Base-by-base conservation (phyloP, 78 protist species). In the Chrysochromulina parva region DNA sequence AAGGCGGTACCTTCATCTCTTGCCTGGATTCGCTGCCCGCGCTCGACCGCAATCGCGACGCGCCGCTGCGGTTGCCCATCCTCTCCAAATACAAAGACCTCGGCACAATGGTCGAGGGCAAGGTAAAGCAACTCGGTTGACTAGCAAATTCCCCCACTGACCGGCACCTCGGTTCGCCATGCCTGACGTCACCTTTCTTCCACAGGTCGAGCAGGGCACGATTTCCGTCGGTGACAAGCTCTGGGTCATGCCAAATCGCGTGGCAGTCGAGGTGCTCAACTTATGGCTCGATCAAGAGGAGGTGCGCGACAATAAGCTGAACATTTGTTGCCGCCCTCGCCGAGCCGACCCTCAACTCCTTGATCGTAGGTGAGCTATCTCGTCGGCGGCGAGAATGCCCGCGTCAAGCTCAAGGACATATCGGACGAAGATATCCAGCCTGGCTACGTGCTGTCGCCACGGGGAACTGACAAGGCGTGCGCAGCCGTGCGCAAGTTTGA, bases 151-250 rank as follows among this genome's bases (percentile, higher is more conserved):
- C 62, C 20, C 62, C 62, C 5, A 58, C 20, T 58, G 62, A 5
- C 20, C 10, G 62, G 5, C 20, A 10, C 62, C 62, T 5, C 62
- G 10, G 62, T 10, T 58, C 62, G 20, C 62, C 62, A 5, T 58
- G 20, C 62, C 20, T 10, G 20, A 11, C 62, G 5, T 58, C 10
- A 11, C 20, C 62, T 58, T 58, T 58, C 10, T 58, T 58, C 10
- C n/a, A n/a, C n/a, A n/a, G n/a, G 62, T 98, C 48, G 98, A 97
- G 91, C 88, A 97, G 5, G 99, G 99, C 55, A 26, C 71, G 24
- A 73, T 97, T 88, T 3, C 24, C 2, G 57, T 50, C 16, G 97
- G 96, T 88, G 94, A 92, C 80, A 50, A 55, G 54, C 54, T 95
- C 54, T 38, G 88, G n/a, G 14, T 97, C 59, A 95, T 95, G 96